These are phyloP conservation scores for Cadophora sp. DNA, from an alignment of 2,329 filamentous ascomycete genomes.

Conservation along the genomic window DNA sequence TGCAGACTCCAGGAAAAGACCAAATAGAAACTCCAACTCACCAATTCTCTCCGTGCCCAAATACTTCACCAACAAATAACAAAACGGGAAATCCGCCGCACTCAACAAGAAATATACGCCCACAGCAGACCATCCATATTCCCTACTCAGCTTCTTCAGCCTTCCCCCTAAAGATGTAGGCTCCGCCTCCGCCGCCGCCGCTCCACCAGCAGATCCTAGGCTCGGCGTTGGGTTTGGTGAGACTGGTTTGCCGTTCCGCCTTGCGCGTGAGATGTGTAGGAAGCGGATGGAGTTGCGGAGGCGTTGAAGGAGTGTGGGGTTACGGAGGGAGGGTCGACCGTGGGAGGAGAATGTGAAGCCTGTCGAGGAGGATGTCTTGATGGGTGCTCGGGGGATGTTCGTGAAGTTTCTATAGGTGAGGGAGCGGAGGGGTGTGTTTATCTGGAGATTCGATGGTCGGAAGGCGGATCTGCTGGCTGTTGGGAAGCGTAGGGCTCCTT, in stretches of 20 bases:
- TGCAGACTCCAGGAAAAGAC: neutral
- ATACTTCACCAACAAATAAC: conserved; percentile 84
- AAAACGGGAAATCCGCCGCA: conserved; percentile 91
- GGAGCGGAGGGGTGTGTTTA: conserved; percentile 5
- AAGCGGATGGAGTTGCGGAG: conserved; percentile 36
- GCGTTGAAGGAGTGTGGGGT: conserved; percentile 32
- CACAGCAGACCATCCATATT: conserved; percentile 93
- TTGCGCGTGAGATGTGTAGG: conserved; percentile 34
- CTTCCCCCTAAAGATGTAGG: conserved; percentile 36
- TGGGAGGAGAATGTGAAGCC: conserved; percentile 36
- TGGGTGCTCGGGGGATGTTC: conserved; percentile 16
- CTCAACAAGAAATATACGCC: conserved; percentile 89
- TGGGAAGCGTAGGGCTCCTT: conserved; percentile 27
- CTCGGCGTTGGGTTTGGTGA: conserved; percentile 27
- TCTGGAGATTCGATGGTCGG: conserved; percentile 11
- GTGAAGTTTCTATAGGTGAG: conserved; percentile 31
- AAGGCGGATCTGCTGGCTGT: conserved; percentile 24
- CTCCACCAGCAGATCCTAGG: conserved; percentile 10
- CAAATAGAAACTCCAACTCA: conserved; percentile 47
- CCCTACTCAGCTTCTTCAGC: conserved; percentile 82
- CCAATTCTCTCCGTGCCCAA: conserved; percentile 89
- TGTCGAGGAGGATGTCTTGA: conserved; percentile 29
- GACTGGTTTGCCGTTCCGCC: conserved; percentile 27
- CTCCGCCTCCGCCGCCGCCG: conserved; percentile 29
- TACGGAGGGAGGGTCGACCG: conserved; percentile 24